Percentiles rank a stretch among this genome's conserved stretches.
These are phyloP conservation scores for Anisodus tanguticus DNA, from an alignment of 257 asterid genomes.

Conservation along the genomic window DNA sequence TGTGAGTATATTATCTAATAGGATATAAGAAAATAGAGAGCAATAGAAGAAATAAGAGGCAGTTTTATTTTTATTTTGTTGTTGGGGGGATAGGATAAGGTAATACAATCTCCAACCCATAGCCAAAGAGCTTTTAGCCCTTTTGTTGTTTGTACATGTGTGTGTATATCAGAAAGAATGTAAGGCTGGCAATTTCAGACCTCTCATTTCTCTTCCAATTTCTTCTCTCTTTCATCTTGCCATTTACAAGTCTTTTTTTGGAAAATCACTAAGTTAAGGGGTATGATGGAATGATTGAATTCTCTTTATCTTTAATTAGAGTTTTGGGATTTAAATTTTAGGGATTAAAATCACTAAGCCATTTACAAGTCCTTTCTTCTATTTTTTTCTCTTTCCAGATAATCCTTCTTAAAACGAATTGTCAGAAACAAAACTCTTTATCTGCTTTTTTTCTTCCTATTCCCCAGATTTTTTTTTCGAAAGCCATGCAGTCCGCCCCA, in stretches of 20 bases:
- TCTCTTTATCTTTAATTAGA: neutral
- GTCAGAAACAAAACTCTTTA: too few species aligned
- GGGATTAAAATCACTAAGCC: too few species aligned
- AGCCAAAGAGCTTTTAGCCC: slow-evolving; percentile 28
- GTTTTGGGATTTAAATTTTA: neutral
- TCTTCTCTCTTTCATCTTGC: slow-evolving; percentile 38
- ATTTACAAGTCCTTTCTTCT: too few species aligned
- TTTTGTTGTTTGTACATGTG: slow-evolving; percentile 36
- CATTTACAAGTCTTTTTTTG: neutral
- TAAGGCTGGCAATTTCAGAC: slow-evolving; percentile 55
- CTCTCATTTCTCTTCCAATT: slow-evolving; percentile 58
- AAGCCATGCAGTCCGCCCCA: too few species aligned
- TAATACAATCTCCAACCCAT: slow-evolving; percentile 53
- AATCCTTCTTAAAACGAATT: too few species aligned
- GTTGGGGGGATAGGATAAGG: slow-evolving; percentile 67
- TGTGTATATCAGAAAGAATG: slow-evolving; percentile 36
- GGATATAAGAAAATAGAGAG: slow-evolving; percentile 41
- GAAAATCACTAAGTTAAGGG: too few species aligned
- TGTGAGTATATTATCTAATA: slow-evolving; percentile 37
- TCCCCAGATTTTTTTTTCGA: too few species aligned
- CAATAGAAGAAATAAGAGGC: slow-evolving; percentile 5
- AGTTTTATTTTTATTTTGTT: neutral
- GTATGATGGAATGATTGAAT: too few species aligned
- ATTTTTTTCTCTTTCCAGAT: too few species aligned
- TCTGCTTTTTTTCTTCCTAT: too few species aligned